Percentiles rank a stretch among this genome's conserved stretches.
phyloP scores from a whole-genome alignment of 83 land plant species.

The Larix sibirica region DNA sequence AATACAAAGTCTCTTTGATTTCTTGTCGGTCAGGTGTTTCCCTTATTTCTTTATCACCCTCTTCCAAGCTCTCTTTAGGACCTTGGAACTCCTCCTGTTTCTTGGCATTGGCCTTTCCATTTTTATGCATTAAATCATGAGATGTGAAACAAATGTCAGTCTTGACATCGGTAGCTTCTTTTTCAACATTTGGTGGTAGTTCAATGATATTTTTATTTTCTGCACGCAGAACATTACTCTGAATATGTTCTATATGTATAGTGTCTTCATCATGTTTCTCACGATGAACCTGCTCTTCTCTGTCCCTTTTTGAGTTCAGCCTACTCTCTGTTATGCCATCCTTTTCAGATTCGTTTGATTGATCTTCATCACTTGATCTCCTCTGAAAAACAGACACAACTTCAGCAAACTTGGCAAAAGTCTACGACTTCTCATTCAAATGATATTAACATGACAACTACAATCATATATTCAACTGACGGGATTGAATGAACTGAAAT shows the following conservation, averaged over 20 bases:
- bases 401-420: not conserved
- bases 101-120: not conserved
- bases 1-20: not conserved
- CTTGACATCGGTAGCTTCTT: not conserved
- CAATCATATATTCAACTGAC: not conserved
- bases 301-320: not conserved
- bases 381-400: not conserved
- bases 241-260: not conserved
- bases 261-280: not conserved
- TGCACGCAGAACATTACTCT: not conserved
- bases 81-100: not conserved
- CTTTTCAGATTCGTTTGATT: not conserved
- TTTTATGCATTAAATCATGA: not conserved
- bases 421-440: not conserved
- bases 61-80: not conserved
- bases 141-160: not conserved
- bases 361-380: not conserved
- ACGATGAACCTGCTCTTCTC: not conserved
- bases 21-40: not conserved
- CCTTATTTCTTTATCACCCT: not conserved
- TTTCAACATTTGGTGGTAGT: not conserved
- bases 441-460: not conserved
- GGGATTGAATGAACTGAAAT: not conserved
- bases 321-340: not conserved
- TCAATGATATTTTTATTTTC: not conserved